A percentile compares a stretch with the other conserved stretches of the same genome.
Evolutionary conservation across 176 grass and related monocot species (phyloP).

Genomic region (Paspalum notatum): DNA sequence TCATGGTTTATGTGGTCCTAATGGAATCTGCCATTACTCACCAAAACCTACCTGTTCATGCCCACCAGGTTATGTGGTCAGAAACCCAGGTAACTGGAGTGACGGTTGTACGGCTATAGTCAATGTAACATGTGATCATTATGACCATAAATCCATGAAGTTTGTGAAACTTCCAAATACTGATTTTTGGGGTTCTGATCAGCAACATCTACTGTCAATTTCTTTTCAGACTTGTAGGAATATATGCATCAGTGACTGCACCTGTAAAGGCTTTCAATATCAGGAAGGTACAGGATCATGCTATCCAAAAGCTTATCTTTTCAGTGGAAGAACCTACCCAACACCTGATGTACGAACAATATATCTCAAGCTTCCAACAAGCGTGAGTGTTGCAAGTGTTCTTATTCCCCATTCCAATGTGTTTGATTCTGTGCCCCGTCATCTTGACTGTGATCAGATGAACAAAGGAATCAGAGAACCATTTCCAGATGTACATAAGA

Average conservation of each 20-base stretch:
- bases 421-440: constrained; percentile 1
- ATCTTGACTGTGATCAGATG: constrained; percentile 35
- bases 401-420: constrained; percentile 11
- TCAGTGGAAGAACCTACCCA: constrained; percentile 41
- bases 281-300: constrained; percentile 39
- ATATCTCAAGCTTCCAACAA: constrained; percentile 41
- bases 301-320: constrained; percentile 47
- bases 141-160: background rate
- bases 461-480: constrained; percentile 3
- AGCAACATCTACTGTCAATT: background rate
- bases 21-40: constrained; percentile 41
- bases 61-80: constrained; percentile 49
- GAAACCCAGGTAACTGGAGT: constrained; percentile 47
- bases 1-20: constrained; percentile 54
- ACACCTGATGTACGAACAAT: background rate
- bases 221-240: constrained; percentile 14
- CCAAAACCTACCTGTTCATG: constrained; percentile 54
- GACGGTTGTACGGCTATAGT: constrained; percentile 41
- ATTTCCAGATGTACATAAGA: constrained; percentile 31
- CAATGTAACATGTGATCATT: constrained; percentile 9
- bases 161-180: constrained; percentile 31
- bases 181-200: constrained; percentile 42
- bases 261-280: constrained; percentile 53
- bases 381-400: constrained; percentile 17
- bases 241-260: constrained; percentile 34